Evolutionary conservation across 2,329 filamentous ascomycete species (phyloP).

Genomic region (Didymosphaeria variabile): DNA sequence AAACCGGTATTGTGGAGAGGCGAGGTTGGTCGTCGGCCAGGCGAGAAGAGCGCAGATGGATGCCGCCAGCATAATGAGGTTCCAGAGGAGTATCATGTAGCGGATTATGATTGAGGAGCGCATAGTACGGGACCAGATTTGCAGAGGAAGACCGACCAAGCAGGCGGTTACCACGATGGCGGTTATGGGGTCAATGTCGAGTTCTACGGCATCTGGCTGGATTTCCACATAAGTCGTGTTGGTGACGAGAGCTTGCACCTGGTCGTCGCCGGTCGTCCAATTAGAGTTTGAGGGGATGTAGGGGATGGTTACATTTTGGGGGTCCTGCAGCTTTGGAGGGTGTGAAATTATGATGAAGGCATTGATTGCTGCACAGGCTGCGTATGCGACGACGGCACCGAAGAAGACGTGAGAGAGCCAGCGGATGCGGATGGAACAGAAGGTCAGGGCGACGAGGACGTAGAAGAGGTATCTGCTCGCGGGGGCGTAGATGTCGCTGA

Average conservation of each 20-base stretch:
- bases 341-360: conserved; percentile 18
- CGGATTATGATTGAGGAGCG: conserved; percentile 20
- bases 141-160: conserved; percentile 19
- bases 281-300: background rate
- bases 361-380: conserved; percentile 24
- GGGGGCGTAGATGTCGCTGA: conserved; percentile 22
- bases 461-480: conserved; percentile 18
- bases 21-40: conserved; percentile 18
- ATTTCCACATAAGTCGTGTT: conserved; percentile 7
- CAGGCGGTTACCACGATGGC: conserved; percentile 22
- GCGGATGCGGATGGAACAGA: conserved; percentile 9
- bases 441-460: conserved; percentile 16
- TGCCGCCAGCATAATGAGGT: conserved; percentile 20
- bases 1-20: conserved; percentile 21
- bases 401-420: conserved; percentile 15
- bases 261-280: background rate
- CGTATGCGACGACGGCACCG: conserved; percentile 17
- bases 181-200: conserved; percentile 25
- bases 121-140: conserved; percentile 25
- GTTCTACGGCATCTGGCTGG: conserved; percentile 22
- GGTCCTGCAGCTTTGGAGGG: background rate
- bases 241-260: background rate
- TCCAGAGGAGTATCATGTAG: conserved; percentile 23
- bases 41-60: conserved; percentile 19
- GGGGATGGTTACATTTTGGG: conserved; percentile 11